A percentile compares a stretch with the other conserved stretches of the same genome.
These are phyloP conservation scores for Thalassiosira profunda DNA, from an alignment of 108 stramenopile genomes.

Conservation along the genomic window DNA sequence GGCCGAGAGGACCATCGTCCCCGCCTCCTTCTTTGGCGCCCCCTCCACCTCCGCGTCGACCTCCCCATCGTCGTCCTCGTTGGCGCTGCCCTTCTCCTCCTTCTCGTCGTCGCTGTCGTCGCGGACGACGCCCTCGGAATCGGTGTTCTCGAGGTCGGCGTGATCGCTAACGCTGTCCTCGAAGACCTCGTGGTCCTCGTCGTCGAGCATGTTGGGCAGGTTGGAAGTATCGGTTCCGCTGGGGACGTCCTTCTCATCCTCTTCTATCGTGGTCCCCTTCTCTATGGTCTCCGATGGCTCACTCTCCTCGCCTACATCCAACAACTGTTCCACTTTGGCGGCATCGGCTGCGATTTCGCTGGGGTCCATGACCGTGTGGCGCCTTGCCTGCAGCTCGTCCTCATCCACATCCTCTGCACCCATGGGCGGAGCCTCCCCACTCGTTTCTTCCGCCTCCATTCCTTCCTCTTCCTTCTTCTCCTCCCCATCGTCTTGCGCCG, in stretches of 20 bases:
- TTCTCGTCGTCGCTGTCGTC: slow-evolving; percentile 34
- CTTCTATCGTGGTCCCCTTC: too few relatives aligned
- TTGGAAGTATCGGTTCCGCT: background rate
- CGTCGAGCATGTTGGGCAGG: too few relatives aligned
- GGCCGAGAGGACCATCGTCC: slow-evolving; percentile 16
- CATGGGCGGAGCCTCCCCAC: background rate
- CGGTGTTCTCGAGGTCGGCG: slow-evolving; percentile 21
- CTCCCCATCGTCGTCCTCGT: slow-evolving; percentile 24
- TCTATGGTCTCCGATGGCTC: too few relatives aligned
- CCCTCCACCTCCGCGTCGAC: slow-evolving; percentile 20
- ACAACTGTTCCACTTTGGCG: slow-evolving; percentile 4
- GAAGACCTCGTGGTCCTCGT: slow-evolving; percentile 27
- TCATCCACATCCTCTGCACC: slow-evolving; percentile 3
- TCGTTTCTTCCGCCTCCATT: background rate
- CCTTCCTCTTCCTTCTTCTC: background rate
- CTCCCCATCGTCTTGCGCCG: background rate
- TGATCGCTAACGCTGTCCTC: slow-evolving; percentile 14
- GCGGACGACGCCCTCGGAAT: slow-evolving; percentile 4
- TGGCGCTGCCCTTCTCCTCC: slow-evolving; percentile 13
- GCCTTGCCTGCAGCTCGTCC: background rate
- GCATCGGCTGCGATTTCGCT: slow-evolving; percentile 3
- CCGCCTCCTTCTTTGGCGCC: slow-evolving; percentile 6
- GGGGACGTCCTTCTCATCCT: background rate
- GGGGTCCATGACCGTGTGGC: slow-evolving; percentile 8
- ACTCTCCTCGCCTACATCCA: slow-evolving; percentile 19